These are phyloP conservation scores for Ailanthus altissimus DNA, from an alignment of 345 rosid genomes.

Conservation along the genomic window DNA sequence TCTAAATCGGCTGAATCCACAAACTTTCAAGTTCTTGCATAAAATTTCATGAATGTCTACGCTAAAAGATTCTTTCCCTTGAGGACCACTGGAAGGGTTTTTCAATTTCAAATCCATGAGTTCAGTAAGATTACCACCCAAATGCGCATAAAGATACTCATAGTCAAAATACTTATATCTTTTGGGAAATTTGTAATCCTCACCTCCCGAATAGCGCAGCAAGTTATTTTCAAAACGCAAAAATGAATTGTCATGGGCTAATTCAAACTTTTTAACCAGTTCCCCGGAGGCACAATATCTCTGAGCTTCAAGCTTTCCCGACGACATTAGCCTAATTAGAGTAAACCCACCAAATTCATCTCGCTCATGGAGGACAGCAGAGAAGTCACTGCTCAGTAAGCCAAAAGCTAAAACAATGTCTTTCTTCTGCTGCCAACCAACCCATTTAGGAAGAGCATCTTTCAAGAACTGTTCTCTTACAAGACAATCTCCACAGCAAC, in stretches of 20 bases:
- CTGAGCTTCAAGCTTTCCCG: conserved; percentile 51
- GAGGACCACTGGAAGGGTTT: conserved; percentile 15
- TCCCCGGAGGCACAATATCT: conserved; percentile 40
- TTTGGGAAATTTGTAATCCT: conserved; percentile 34
- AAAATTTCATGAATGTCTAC: conserved; percentile 31
- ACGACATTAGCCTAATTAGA: conserved; percentile 48
- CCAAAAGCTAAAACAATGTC: conserved; percentile 48
- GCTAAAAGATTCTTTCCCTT: conserved; percentile 22
- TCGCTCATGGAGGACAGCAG: conserved; percentile 20
- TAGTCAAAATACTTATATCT: conserved; percentile 36
- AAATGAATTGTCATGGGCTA: conserved; percentile 23
- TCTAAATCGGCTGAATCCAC: conserved; percentile 30
- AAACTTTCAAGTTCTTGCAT: conserved; percentile 39
- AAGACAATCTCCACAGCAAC: conserved; percentile 47
- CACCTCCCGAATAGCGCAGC: conserved; percentile 19
- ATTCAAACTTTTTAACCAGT: conserved; percentile 19
- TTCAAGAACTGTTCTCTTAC: conserved; percentile 36
- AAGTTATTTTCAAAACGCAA: conserved; percentile 24
- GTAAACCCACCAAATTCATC: conserved; percentile 51
- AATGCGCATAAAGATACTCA: conserved; percentile 35
- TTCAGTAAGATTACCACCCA: conserved; percentile 37
- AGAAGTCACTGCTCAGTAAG: conserved; percentile 32
- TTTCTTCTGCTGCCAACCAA: conserved; percentile 45
- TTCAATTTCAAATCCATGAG: conserved; percentile 30
- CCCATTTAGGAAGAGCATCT: conserved; percentile 45